Conservation (phyloP, 2,329 filamentous ascomycete species). For the Metarhizium guizhouense region DNA sequence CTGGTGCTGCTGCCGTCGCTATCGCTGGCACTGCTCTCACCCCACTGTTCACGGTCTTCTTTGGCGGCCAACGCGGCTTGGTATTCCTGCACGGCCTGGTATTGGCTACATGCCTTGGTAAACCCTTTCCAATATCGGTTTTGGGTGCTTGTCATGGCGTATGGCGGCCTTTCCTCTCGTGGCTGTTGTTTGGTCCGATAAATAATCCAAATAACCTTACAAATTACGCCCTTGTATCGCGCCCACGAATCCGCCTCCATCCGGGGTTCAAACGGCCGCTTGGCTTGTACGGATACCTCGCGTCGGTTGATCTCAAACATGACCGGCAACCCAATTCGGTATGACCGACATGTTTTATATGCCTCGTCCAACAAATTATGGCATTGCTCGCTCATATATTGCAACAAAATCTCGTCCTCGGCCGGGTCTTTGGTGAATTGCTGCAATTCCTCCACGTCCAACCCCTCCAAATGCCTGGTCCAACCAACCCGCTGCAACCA, state of each 20-base stretch:
- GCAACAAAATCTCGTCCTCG: slow-evolving; percentile 4
- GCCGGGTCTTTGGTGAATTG: not conserved
- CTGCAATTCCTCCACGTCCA: not conserved
- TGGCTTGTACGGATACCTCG: slow-evolving; percentile 1
- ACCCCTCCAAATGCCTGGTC: slow-evolving; percentile 5
- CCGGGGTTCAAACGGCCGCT: slow-evolving; percentile 3
- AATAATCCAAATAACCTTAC: slow-evolving; percentile 2
- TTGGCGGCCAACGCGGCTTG: too few species aligned
- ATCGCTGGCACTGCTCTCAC: too few species aligned
- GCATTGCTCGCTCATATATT: not conserved
- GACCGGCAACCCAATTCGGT: not conserved
- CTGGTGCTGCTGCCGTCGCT: too few species aligned
- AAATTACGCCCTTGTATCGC: slow-evolving; percentile 5
- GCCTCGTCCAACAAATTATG: slow-evolving; percentile 1
- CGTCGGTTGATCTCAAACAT: slow-evolving; percentile 7
- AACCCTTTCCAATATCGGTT: slow-evolving; percentile 1
- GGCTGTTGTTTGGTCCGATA: not conserved
- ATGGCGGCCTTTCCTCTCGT: too few species aligned
- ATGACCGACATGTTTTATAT: not conserved
- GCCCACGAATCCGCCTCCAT: slow-evolving; percentile 7
- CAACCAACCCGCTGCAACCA: slow-evolving; percentile 3
- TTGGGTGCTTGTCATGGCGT: not conserved
- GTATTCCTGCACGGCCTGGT: too few species aligned
- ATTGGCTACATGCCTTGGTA: too few species aligned
- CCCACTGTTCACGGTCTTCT: too few species aligned